A percentile compares a stretch with the other conserved stretches of the same genome.
Conservation (phyloP, 495 filamentous ascomycete genomes). For the Penicillium ochrochloron region DNA sequence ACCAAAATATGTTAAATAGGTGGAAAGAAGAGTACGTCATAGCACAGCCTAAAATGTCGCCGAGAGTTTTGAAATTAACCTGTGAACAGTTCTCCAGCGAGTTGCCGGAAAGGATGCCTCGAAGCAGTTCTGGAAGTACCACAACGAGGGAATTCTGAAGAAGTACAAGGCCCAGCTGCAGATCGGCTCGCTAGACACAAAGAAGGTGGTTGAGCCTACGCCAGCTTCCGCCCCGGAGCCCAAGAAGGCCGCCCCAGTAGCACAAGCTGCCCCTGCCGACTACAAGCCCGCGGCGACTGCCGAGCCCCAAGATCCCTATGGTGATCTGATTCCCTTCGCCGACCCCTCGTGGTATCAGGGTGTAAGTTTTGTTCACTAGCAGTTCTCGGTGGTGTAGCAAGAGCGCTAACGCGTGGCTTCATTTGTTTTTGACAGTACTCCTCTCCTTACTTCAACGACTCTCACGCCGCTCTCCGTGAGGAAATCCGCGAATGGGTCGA, state of each 20-base stretch:
- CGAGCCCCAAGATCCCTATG: constrained; percentile 80
- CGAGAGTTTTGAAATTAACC: constrained; percentile 29
- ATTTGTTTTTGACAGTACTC: constrained; percentile 68
- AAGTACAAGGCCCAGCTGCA: constrained; percentile 89
- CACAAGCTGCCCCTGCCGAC: constrained; percentile 37
- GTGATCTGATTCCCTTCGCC: constrained; percentile 85
- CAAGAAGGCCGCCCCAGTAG: constrained; percentile 57
- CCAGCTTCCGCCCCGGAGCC: constrained; percentile 54
- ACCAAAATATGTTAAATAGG: constrained; percentile 48
- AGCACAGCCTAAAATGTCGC: neutral
- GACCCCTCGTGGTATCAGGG: constrained; percentile 97
- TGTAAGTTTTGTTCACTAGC: constrained; percentile 56
- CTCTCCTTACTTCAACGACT: constrained; percentile 93
- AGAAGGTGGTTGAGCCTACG: constrained; percentile 64
- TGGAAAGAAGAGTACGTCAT: constrained; percentile 86
- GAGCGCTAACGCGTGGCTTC: constrained; percentile 19
- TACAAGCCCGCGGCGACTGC: constrained; percentile 47
- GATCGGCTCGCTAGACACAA: constrained; percentile 88
- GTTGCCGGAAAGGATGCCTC: constrained; percentile 96
- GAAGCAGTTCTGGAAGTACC: constrained; percentile 99
- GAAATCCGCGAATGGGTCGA: constrained; percentile 94
- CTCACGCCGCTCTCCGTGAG: constrained; percentile 84
- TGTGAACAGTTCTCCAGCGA: constrained; percentile 71
- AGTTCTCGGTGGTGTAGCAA: neutral
- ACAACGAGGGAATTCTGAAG: constrained; percentile 92